phyloP scores from a whole-genome alignment of 2,329 filamentous ascomycete genomes.

The Stemphylium vesicarium region DNA sequence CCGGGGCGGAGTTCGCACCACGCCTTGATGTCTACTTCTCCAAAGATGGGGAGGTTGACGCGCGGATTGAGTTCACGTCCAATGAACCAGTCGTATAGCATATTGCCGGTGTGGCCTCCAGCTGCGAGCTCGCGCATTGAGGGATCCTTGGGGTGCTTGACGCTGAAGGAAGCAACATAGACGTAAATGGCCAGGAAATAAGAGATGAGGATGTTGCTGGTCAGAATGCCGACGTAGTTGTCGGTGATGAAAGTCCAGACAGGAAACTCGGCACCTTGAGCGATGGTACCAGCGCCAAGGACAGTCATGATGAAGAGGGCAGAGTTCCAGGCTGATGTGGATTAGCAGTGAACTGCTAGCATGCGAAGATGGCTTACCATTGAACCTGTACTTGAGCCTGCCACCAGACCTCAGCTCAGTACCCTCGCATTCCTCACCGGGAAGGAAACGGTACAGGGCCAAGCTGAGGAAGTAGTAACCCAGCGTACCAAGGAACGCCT shows the following conservation, averaged over 20 bases:
- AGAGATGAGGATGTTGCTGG: conserved; percentile 79
- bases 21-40: conserved; percentile 87
- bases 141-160: conserved; percentile 72
- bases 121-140: conserved; percentile 78
- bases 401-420: conserved; percentile 73
- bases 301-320: conserved; percentile 74
- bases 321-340: conserved; percentile 71
- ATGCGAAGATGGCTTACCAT: conserved; percentile 48
- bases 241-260: conserved; percentile 94
- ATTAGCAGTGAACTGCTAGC: conserved; percentile 24
- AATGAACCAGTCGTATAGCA: conserved; percentile 96
- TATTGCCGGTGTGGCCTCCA: conserved; percentile 81
- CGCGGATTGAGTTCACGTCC: conserved; percentile 94
- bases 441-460: conserved; percentile 76
- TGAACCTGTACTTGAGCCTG: conserved; percentile 79
- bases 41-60: conserved; percentile 76
- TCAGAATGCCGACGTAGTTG: conserved; percentile 86
- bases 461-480: conserved; percentile 81
- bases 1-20: conserved; percentile 92
- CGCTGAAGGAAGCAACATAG: conserved; percentile 81
- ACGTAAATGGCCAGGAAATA: conserved; percentile 76
- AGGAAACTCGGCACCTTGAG: conserved; percentile 79
- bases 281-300: conserved; percentile 74
- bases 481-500: conserved; percentile 72
- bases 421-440: conserved; percentile 74